A percentile compares a stretch with the other conserved stretches of the same genome.
phyloP scores from a whole-genome alignment of 768 basidiomycete species.

The Phlebiopsis flavidoalba region DNA sequence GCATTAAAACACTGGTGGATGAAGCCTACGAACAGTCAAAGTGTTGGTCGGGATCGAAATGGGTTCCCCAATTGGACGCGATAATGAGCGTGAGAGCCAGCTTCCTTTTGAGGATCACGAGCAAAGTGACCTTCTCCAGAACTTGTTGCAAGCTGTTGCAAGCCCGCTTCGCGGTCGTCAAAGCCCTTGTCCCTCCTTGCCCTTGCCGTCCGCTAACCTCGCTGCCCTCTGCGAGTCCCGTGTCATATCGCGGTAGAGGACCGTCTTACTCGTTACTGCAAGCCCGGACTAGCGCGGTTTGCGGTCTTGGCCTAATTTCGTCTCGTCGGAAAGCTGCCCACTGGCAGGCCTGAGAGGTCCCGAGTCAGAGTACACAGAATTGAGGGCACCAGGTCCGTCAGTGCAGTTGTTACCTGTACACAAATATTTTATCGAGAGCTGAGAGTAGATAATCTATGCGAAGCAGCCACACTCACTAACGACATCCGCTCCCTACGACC shows the following conservation, averaged over 20 bases:
- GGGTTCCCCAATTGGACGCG: neutral
- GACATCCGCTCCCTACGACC: slow-evolving; percentile 15
- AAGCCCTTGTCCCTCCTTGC: slow-evolving; percentile 3
- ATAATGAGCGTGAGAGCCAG: slow-evolving; percentile 2
- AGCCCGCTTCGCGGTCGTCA: neutral
- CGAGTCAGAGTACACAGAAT: neutral
- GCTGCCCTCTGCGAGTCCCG: neutral
- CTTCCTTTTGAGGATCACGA: neutral
- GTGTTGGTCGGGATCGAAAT: neutral
- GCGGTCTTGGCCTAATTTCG: neutral
- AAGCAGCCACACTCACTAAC: slow-evolving; percentile 4
- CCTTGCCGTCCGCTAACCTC: neutral
- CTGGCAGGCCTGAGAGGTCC: too few species aligned
- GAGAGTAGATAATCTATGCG: neutral
- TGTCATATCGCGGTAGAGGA: neutral
- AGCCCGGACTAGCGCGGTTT: neutral
- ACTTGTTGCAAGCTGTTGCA: slow-evolving; percentile 7
- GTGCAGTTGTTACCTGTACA: neutral
- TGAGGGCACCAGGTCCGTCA: neutral
- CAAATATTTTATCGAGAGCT: too few species aligned
- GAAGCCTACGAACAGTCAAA: neutral
- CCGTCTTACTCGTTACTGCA: neutral
- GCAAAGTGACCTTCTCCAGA: neutral
- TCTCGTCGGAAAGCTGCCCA: neutral
- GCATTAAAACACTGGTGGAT: too few species aligned